These are phyloP conservation scores for Podaxis mareebaensis DNA, from an alignment of 768 basidiomycete genomes.

Conservation along the genomic window DNA sequence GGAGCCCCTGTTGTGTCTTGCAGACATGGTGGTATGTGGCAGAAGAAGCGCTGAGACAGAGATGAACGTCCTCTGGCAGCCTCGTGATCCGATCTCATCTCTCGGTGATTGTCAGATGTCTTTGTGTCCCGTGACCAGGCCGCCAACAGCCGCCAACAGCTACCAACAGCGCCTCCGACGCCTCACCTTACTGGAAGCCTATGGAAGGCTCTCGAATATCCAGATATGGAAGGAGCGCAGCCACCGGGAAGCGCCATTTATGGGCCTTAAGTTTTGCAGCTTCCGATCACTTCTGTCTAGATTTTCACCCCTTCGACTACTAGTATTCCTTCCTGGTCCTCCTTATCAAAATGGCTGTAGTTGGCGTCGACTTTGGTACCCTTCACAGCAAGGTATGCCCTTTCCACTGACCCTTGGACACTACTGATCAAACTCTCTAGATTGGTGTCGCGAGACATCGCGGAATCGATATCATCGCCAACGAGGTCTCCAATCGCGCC, in stretches of 20 bases:
- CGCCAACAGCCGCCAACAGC: not conserved
- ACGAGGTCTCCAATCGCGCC: slow-evolving; percentile 95
- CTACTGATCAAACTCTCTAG: slow-evolving; percentile 37
- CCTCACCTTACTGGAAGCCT: not conserved
- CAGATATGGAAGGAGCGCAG: slow-evolving; percentile 11
- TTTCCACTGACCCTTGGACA: slow-evolving; percentile 7
- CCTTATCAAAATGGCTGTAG: slow-evolving; percentile 72
- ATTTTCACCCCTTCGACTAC: not conserved
- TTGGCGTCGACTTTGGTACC: slow-evolving; percentile 93
- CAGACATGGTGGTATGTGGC: slow-evolving; percentile 3
- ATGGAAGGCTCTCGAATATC: slow-evolving; percentile 6
- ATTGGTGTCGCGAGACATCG: slow-evolving; percentile 95
- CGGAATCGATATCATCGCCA: slow-evolving; percentile 98
- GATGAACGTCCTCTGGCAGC: not conserved
- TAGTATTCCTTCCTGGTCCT: not conserved
- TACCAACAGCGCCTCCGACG: not conserved
- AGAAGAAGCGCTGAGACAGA: not conserved
- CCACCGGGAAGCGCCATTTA: slow-evolving; percentile 7
- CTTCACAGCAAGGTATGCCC: slow-evolving; percentile 77
- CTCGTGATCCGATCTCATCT: slow-evolving; percentile 7
- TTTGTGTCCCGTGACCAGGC: not conserved
- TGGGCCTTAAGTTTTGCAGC: slow-evolving; percentile 1
- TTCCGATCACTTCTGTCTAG: not conserved
- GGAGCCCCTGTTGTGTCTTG: not conserved
- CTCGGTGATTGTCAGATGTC: not conserved